These are phyloP conservation scores for Starmera stellimalicola DNA, from an alignment of 1,139 yeast species.

Conservation along the genomic window DNA sequence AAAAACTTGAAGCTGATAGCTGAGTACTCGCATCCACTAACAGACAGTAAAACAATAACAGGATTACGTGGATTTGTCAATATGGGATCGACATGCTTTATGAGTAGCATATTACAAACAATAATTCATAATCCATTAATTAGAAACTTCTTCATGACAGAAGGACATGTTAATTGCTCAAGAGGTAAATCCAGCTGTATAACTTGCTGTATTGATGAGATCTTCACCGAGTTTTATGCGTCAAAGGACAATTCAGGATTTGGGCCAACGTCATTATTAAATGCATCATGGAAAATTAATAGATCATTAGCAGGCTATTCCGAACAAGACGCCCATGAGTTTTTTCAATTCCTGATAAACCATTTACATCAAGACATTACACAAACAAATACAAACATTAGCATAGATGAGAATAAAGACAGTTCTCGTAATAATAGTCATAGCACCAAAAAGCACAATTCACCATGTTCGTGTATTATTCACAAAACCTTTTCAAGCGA, in stretches of 20 bases:
- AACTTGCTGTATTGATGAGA: slow-evolving; percentile 75
- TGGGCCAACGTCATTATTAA: slow-evolving; percentile 65
- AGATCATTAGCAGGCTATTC: slow-evolving; percentile 85
- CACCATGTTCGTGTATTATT: slow-evolving; percentile 61
- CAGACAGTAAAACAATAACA: slow-evolving; percentile 50
- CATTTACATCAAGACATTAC: slow-evolving; percentile 57
- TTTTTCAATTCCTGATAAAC: slow-evolving; percentile 82
- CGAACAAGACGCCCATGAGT: slow-evolving; percentile 97
- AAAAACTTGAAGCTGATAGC: slow-evolving; percentile 17
- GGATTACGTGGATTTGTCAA: slow-evolving; percentile 86
- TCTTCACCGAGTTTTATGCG: slow-evolving; percentile 46
- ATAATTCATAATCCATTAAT: slow-evolving; percentile 82
- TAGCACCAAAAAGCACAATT: slow-evolving; percentile 9
- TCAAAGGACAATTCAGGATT: slow-evolving; percentile 41
- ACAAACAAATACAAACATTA: slow-evolving; percentile 2
- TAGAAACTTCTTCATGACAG: slow-evolving; percentile 65
- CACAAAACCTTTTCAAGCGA: slow-evolving; percentile 76
- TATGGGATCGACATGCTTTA: slow-evolving; percentile 94
- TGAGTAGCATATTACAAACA: slow-evolving; percentile 83
- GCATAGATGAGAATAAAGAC: neutral
- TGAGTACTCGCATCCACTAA: slow-evolving; percentile 30
- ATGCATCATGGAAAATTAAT: slow-evolving; percentile 79
- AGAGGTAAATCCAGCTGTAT: slow-evolving; percentile 39
- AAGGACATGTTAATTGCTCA: slow-evolving; percentile 42
- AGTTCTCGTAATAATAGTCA: neutral